Base-by-base conservation (phyloP, 106 monocot genomes). In the Platanthera guangdongensis region DNA sequence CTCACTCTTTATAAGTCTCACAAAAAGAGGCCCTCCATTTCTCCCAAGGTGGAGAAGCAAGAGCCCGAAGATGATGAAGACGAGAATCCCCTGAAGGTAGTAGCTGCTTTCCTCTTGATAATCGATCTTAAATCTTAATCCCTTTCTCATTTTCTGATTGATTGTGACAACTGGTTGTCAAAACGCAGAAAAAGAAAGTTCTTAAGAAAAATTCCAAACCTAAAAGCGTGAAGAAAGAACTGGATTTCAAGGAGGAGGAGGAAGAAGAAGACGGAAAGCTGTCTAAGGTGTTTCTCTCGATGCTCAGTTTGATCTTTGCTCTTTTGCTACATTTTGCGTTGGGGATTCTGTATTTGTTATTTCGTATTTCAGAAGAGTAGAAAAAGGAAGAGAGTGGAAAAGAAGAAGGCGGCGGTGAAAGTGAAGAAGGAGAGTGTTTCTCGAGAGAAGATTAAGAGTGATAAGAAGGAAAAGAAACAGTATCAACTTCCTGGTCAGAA, bases 401-500 rank as follows among this genome's bases (percentile, higher is more conserved):
- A 52, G 46, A 72, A 68, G 68, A 48, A 76, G 68, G 81, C 15
- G 67, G 76, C 46, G 6, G 72, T 51, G 50, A 80, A 74, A 51
- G 39, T 49, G 10, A 74, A 54, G 50, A 83, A 79, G 51, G 79
- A 47, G 19, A 50, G 47, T 1, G 72, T 13, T 51, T 47, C 73
- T 6, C 46, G 59, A 59, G 63, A 12, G 50, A 81, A 73, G 63
- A 76, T 19, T 50, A 86, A 71, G 82, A 92, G 68, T 80, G 85
- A 75, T 21, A 88, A 74, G 82, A 95, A 74, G 81, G 87, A 79
- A 72, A 92, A 73, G 82, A 95, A 90, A 80, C 81, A 86, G 28
- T 96, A 83, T 74, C 79, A 79, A 75, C 81, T 96, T 76, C 95
- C 95, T 2, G 95, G 95, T 47, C 95, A 96, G 77, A 96, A 87